These are phyloP conservation scores for Ottelia alismoides DNA, from an alignment of 106 monocot genomes.

Conservation along the genomic window DNA sequence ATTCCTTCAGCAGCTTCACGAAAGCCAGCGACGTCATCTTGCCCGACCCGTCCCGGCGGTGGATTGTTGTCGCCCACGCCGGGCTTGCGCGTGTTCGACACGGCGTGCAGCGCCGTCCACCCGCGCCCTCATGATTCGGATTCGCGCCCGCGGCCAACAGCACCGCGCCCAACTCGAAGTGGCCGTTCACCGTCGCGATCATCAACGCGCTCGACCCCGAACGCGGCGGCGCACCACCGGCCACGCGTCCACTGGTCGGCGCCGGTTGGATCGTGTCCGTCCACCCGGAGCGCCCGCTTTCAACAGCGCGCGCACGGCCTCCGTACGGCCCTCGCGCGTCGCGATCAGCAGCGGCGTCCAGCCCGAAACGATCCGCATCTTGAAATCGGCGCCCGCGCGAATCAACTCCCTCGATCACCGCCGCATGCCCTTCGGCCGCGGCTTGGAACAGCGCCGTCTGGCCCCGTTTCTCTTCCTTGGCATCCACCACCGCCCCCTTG, in stretches of 20 bases:
- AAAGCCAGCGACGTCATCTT: too few relatives aligned
- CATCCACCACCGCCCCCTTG: neutral
- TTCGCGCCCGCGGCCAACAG: neutral
- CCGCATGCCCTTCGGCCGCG: neutral
- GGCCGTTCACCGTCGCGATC: neutral
- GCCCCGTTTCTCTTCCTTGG: neutral
- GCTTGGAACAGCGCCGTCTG: too few relatives aligned
- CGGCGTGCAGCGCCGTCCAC: too few relatives aligned
- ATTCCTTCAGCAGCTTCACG: too few relatives aligned
- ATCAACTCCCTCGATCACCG: neutral
- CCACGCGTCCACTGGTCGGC: too few relatives aligned
- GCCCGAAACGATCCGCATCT: neutral
- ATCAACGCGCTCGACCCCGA: neutral
- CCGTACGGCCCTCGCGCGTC: neutral
- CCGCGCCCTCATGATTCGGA: neutral
- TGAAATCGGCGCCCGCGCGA: neutral
- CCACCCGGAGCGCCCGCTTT: too few relatives aligned
- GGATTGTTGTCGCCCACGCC: neutral
- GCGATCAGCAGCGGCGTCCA: neutral
- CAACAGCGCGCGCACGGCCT: neutral
- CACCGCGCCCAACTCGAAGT: neutral
- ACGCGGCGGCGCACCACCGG: too few relatives aligned
- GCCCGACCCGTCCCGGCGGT: too few relatives aligned
- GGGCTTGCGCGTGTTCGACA: neutral
- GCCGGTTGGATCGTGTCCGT: neutral